These are phyloP conservation scores for Cryptococcus sp. DNA, from an alignment of 1,284 basidiomycete species.

Conservation along the genomic window DNA sequence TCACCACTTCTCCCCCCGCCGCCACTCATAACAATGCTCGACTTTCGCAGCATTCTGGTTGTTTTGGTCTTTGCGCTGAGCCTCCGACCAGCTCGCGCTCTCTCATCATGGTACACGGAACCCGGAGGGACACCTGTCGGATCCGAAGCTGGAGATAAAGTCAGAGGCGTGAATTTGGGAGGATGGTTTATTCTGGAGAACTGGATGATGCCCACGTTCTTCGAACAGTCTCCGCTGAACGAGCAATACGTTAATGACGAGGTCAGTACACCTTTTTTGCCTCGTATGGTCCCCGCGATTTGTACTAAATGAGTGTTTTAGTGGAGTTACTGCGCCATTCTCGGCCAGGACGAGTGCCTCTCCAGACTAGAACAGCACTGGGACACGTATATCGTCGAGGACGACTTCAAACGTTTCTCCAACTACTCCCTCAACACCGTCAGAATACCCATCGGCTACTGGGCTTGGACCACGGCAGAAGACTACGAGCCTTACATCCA, in stretches of 20 bases:
- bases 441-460: constrained; percentile 45
- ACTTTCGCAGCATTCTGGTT: neutral
- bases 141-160: constrained; percentile 33
- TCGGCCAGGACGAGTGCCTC: constrained; percentile 34
- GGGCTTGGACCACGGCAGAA: constrained; percentile 43
- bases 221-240: constrained; percentile 26
- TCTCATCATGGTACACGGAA: constrained; percentile 39
- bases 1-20: too few species aligned
- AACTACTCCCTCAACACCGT: constrained; percentile 43
- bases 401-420: constrained; percentile 50
- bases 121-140: constrained; percentile 35
- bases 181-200: constrained; percentile 45
- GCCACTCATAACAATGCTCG: neutral
- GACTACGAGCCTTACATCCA: constrained; percentile 51
- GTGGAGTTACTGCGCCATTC: constrained; percentile 36
- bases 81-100: constrained; percentile 10
- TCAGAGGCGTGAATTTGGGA: constrained; percentile 48
- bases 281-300: too few species aligned
- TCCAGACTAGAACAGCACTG: constrained; percentile 37
- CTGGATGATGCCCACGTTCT: constrained; percentile 44
- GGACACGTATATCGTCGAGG: constrained; percentile 49
- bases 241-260: constrained; percentile 28
- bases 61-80: constrained; percentile 6
- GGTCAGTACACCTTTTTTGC: constrained; percentile 13
- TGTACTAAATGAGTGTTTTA: neutral